These are phyloP conservation scores for Pleurotus tuber-regium DNA, from an alignment of 768 basidiomycete genomes.

Conservation along the genomic window DNA sequence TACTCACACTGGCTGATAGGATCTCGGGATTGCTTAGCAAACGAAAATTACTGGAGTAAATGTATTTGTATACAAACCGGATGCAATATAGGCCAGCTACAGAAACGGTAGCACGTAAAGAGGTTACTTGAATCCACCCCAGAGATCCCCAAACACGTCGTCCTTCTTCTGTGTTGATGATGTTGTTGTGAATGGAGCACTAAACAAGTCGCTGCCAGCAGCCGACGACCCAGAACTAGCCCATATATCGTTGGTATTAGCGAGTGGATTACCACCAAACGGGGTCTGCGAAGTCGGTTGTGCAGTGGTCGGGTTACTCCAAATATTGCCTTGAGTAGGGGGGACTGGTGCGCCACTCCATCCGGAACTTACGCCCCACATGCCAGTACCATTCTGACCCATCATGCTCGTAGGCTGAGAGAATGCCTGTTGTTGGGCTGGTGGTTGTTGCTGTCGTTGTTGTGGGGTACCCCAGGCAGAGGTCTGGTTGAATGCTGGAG, in stretches of 20 bases:
- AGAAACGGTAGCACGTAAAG: not conserved
- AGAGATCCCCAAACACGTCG: constrained; percentile 79
- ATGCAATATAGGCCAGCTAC: not conserved
- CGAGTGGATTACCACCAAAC: not conserved
- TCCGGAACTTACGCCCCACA: constrained; percentile 68
- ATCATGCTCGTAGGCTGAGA: constrained; percentile 48
- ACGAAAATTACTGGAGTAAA: not conserved
- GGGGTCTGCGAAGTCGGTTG: constrained; percentile 23
- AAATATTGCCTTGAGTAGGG: constrained; percentile 38
- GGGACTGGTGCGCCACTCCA: constrained; percentile 45
- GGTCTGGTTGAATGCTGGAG: constrained; percentile 26
- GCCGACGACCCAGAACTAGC: constrained; percentile 31
- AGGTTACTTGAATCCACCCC: constrained; percentile 76
- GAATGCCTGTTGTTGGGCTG: constrained; percentile 18
- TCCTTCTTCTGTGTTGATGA: constrained; percentile 56
- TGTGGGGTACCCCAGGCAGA: constrained; percentile 30
- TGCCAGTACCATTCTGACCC: constrained; percentile 48
- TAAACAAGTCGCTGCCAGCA: constrained; percentile 32
- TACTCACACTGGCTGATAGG: not conserved
- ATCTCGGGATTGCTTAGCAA: constrained; percentile 12
- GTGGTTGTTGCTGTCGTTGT: constrained; percentile 24
- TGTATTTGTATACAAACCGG: constrained; percentile 8
- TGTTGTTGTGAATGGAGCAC: constrained; percentile 26
- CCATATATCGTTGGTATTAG: constrained; percentile 61
- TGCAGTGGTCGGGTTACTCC: constrained; percentile 28